Evolutionary conservation across 2,329 filamentous ascomycete genomes (phyloP), one percentile per base, ranked within the genome.

Genomic region (Lithohypha guttulata): DNA sequence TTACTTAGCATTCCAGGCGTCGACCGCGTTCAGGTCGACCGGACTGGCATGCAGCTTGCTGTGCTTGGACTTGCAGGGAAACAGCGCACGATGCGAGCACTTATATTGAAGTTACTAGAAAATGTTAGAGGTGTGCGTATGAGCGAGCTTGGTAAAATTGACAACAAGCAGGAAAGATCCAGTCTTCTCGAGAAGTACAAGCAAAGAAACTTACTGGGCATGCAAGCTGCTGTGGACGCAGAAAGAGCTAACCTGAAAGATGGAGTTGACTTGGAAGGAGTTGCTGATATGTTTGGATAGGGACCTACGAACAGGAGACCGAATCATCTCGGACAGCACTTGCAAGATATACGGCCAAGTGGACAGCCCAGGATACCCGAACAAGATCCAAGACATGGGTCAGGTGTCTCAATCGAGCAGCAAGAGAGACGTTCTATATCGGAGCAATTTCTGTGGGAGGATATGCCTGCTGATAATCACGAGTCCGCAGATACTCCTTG

Each of bases 121-220:
- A 80, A 86, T 29, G 70, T 98, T 5, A 79, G 93, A 50, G 91
- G 91, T 0, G 79, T 96, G 4, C 89, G 86, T 52, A 84, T 98
- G 41, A 84, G 87, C 6, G 91, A 98, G 61, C 82, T 91, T 66
- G 91, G 91, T 18, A 91, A 84, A 59, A 77, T 98, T 17, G 60
- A 69, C 35, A 49, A 42, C 39, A 34, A 42, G 13, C 41, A 36
- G 26, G 46, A 50, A 26, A 44, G 48, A 21, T 46, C 43, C 4
- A 43, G 45, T 29, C 44, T 52, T 3, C 21, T 52, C 31, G 49
- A 52, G 37, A 50, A 50, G 27, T 52, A 52, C 40, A 52, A 52
- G 33, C 46, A 49, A 33, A 39, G 49, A 34, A 44, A 50, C 19
- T 22, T 35, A 15, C 32, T 48, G 41, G 41, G 47, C 3, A 52